Percentiles rank a stretch among this genome's conserved stretches.
Evolutionary conservation across 179 eudicot species (phyloP).

Genomic region (Patellifolia procumbens): DNA sequence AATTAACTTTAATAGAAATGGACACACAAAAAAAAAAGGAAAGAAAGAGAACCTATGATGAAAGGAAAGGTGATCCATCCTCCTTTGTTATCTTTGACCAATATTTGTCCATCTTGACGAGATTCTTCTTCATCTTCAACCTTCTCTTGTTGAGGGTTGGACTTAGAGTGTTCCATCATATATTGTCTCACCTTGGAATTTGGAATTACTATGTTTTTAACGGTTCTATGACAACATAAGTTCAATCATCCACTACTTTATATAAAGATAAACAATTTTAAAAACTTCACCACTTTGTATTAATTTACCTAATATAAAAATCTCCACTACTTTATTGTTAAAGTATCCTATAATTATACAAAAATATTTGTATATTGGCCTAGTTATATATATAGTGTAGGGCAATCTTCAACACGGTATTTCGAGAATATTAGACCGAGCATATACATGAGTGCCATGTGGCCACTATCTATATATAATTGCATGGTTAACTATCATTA

Average conservation of each 20-base stretch:
- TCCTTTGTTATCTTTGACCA: slow-evolving; percentile 21
- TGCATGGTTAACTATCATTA: neutral
- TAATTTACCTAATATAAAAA: neutral
- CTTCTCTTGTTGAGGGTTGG: neutral
- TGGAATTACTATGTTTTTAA: slow-evolving; percentile 4
- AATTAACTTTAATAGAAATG: too few relatives aligned
- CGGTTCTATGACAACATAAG: neutral
- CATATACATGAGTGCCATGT: neutral
- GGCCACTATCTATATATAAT: slow-evolving; percentile 2
- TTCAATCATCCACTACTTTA: neutral
- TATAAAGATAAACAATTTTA: neutral
- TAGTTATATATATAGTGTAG: neutral
- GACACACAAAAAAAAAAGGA: too few relatives aligned
- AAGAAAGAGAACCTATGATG: slow-evolving; percentile 19
- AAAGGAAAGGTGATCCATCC: slow-evolving; percentile 41
- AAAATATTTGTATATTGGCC: neutral
- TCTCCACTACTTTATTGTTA: neutral
- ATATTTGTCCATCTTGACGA: neutral
- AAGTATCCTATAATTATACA: too few relatives aligned
- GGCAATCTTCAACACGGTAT: slow-evolving; percentile 2
- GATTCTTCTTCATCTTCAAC: slow-evolving; percentile 6
- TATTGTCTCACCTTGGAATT: neutral
- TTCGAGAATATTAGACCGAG: slow-evolving; percentile 7
- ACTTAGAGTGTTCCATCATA: slow-evolving; percentile 4
- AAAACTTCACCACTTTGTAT: neutral